Conservation (phyloP, 1,139 yeast genomes). For the Candida sojae region DNA sequence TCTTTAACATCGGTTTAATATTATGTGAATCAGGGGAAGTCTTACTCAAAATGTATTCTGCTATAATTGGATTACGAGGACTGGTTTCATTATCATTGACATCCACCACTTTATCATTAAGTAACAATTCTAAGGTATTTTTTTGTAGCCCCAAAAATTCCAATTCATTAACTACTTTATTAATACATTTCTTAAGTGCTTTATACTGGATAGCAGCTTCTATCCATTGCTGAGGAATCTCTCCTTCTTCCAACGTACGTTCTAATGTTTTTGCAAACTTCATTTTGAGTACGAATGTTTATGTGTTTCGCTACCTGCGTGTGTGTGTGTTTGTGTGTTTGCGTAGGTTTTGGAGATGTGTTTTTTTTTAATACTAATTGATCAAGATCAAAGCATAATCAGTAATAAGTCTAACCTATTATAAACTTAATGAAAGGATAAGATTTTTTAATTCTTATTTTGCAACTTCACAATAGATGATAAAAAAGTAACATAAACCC, state of each 20-base stretch:
- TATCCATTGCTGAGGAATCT: slow-evolving; percentile 69
- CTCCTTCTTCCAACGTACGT: slow-evolving; percentile 59
- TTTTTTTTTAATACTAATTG: not conserved
- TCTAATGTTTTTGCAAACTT: slow-evolving; percentile 75
- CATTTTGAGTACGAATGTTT: slow-evolving; percentile 34
- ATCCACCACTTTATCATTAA: slow-evolving; percentile 32
- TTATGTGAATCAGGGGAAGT: slow-evolving; percentile 19
- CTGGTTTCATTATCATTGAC: slow-evolving; percentile 33
- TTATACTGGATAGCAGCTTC: slow-evolving; percentile 73
- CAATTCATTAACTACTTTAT: slow-evolving; percentile 62
- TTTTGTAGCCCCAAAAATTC: slow-evolving; percentile 53
- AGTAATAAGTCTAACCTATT: not conserved
- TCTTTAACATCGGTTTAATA: slow-evolving; percentile 41
- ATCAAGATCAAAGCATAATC: not conserved
- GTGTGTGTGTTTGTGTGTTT: not conserved
- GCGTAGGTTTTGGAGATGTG: not conserved
- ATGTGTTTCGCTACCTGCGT: not conserved
- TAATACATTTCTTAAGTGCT: slow-evolving; percentile 65
- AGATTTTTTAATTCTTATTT: not conserved
- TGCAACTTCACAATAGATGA: not conserved
- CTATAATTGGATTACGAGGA: slow-evolving; percentile 43
- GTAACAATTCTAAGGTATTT: slow-evolving; percentile 45
- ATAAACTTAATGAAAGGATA: not conserved
- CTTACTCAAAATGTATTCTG: slow-evolving; percentile 43
- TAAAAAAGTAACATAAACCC: too few species aligned